A percentile compares a stretch with the other conserved stretches of the same genome.
Conservation (phyloP, 1,139 yeast genomes). For the Saccharomyces hybrid region DNA sequence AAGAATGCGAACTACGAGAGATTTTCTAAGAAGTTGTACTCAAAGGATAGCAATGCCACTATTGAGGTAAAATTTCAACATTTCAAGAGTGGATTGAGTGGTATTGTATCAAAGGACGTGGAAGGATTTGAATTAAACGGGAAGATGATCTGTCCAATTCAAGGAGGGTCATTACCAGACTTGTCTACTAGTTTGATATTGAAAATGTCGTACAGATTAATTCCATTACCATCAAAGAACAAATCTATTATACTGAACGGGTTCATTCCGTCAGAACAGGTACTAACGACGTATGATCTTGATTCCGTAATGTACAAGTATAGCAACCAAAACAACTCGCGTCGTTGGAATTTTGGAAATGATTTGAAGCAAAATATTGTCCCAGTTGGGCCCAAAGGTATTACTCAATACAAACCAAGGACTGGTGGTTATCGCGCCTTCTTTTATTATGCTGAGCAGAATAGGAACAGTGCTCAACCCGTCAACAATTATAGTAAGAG, state of each 20-base stretch:
- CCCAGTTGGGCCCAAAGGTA: slow-evolving; percentile 35
- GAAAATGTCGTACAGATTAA: slow-evolving; percentile 53
- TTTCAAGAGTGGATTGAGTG: slow-evolving; percentile 57
- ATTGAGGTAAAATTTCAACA: slow-evolving; percentile 38
- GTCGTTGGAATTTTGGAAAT: slow-evolving; percentile 27
- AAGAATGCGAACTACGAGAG: slow-evolving; percentile 38
- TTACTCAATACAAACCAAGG: slow-evolving; percentile 35
- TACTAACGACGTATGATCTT: slow-evolving; percentile 61
- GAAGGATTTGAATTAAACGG: slow-evolving; percentile 42
- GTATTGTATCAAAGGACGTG: slow-evolving; percentile 44
- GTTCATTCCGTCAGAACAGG: slow-evolving; percentile 52
- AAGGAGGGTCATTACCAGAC: slow-evolving; percentile 45
- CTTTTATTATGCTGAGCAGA: slow-evolving; percentile 19
- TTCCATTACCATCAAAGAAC: slow-evolving; percentile 45
- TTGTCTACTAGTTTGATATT: slow-evolving; percentile 51
- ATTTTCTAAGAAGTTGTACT: slow-evolving; percentile 30
- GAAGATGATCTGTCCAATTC: slow-evolving; percentile 52
- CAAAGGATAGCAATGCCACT: slow-evolving; percentile 26
- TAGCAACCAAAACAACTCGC: slow-evolving; percentile 18
- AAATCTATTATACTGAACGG: slow-evolving; percentile 87
- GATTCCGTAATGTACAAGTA: slow-evolving; percentile 47
- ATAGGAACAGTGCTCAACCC: slow-evolving; percentile 15
- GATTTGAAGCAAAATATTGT: slow-evolving; percentile 28
- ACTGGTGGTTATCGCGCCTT: slow-evolving; percentile 39
- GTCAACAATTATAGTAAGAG: slow-evolving; percentile 4